Evolutionary conservation across 1,284 basidiomycete species (phyloP).

Genomic region (Pterula multifida): DNA sequence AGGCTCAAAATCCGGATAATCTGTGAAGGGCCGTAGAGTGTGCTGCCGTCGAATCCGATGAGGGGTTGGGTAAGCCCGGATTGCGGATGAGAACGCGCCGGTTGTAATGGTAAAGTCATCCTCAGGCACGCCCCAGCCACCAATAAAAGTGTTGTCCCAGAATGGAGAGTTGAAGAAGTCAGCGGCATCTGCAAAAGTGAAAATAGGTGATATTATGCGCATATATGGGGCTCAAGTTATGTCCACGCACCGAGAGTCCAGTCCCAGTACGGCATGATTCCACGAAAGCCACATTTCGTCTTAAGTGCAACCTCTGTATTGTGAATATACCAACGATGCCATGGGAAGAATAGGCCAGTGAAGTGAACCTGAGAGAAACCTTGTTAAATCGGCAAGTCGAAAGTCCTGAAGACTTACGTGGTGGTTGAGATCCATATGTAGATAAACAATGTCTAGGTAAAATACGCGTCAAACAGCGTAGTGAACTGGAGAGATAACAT

Average conservation of each 20-base stretch:
- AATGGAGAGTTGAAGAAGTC: constrained; percentile 16
- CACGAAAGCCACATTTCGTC: constrained; percentile 18
- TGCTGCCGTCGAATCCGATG: constrained; percentile 19
- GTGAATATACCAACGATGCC: constrained; percentile 20
- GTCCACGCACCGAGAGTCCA: constrained; percentile 18
- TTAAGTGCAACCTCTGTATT: constrained; percentile 17
- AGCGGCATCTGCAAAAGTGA: constrained; percentile 14
- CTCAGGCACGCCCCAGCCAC: constrained; percentile 18
- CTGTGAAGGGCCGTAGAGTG: constrained; percentile 15
- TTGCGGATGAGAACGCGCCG: constrained; percentile 15
- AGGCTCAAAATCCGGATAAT: constrained; percentile 10
- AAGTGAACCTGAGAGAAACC: constrained; percentile 17
- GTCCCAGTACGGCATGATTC: constrained; percentile 22
- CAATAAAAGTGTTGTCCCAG: constrained; percentile 17
- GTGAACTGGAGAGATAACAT: too few species aligned
- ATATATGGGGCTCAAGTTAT: neutral
- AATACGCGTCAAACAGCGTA: neutral
- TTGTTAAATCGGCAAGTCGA: neutral
- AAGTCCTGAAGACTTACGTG: neutral
- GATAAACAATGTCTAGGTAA: constrained; percentile 6
- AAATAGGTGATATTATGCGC: neutral
- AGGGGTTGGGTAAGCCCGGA: constrained; percentile 17
- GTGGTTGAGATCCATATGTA: constrained; percentile 8
- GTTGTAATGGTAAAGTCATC: constrained; percentile 15
- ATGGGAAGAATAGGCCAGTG: constrained; percentile 21